A percentile compares a stretch with the other conserved stretches of the same genome.
Conservation (phyloP, 345 rosid genomes). For the Eucalyptus tenuipes region DNA sequence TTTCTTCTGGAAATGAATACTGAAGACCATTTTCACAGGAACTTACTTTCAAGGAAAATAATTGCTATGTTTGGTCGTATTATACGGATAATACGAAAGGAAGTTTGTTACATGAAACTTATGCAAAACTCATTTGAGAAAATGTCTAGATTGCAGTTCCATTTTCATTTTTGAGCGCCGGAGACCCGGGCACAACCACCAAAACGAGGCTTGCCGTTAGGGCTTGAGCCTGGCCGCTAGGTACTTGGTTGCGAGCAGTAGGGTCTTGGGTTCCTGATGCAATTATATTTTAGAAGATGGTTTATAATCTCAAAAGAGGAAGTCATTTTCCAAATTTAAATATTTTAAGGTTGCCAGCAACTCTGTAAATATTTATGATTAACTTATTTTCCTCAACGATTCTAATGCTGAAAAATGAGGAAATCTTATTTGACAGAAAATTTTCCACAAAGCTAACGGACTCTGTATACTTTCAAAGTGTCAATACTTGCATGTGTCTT, state of each 20-base stretch:
- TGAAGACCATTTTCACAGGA: not conserved
- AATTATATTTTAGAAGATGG: not conserved
- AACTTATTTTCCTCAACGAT: not conserved
- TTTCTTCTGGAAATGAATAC: not conserved
- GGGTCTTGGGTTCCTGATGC: not conserved
- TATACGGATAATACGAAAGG: not conserved
- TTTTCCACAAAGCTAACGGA: not conserved
- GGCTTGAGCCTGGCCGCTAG: too few species aligned
- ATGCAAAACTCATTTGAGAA: not conserved
- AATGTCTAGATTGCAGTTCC: not conserved
- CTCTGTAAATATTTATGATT: not conserved
- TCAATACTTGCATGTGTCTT: not conserved
- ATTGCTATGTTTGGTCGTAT: not conserved
- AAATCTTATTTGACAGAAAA: not conserved
- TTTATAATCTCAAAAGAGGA: not conserved
- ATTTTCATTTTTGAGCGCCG: not conserved
- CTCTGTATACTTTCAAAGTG: not conserved
- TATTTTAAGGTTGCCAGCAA: not conserved
- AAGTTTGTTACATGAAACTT: not conserved
- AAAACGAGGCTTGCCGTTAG: too few species aligned
- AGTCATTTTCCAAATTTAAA: not conserved
- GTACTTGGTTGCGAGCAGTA: not conserved
- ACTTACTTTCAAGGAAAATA: not conserved
- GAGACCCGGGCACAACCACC: too few species aligned
- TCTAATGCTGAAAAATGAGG: not conserved